Evolutionary conservation across 768 basidiomycete species (phyloP).

Genomic region (Trametes cubensis): DNA sequence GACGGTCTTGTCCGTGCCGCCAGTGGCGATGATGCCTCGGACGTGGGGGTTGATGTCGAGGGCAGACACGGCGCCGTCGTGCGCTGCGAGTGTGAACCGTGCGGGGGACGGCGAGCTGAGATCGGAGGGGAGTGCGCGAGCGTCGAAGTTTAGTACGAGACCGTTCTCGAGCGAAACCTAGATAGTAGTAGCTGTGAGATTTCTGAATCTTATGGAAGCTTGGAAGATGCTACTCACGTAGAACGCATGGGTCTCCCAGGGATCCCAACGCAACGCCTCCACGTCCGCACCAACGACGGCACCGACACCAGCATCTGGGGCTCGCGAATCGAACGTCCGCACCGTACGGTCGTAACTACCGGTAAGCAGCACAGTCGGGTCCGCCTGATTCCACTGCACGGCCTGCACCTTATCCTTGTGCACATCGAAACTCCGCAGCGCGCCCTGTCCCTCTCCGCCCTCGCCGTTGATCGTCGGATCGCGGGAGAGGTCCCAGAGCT

Average conservation of each 20-base stretch:
- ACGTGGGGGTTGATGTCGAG: constrained; percentile 91
- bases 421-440: constrained; percentile 81
- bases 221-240: constrained; percentile 57
- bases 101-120: constrained; percentile 65
- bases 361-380: constrained; percentile 88
- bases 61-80: constrained; percentile 87
- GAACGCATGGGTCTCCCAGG: constrained; percentile 86
- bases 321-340: constrained; percentile 89
- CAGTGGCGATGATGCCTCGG: constrained; percentile 88
- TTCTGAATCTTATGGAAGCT: background rate
- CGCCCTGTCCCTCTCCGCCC: constrained; percentile 51
- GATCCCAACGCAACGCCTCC: constrained; percentile 94
- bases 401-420: constrained; percentile 96
- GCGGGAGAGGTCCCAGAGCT: constrained; percentile 92
- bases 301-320: constrained; percentile 81
- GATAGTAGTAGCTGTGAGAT: background rate
- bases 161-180: constrained; percentile 96
- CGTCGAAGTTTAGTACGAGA: constrained; percentile 89
- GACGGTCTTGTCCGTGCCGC: constrained; percentile 92
- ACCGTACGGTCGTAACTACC: constrained; percentile 96
- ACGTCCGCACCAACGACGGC: constrained; percentile 89
- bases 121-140: constrained; percentile 75
- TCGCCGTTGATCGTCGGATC: constrained; percentile 56
- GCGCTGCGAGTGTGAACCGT: constrained; percentile 89
- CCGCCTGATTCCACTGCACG: constrained; percentile 90